Conservation (phyloP, 225 moss, liverwort and hornwort species). For the Thuidium tamariscinum region DNA sequence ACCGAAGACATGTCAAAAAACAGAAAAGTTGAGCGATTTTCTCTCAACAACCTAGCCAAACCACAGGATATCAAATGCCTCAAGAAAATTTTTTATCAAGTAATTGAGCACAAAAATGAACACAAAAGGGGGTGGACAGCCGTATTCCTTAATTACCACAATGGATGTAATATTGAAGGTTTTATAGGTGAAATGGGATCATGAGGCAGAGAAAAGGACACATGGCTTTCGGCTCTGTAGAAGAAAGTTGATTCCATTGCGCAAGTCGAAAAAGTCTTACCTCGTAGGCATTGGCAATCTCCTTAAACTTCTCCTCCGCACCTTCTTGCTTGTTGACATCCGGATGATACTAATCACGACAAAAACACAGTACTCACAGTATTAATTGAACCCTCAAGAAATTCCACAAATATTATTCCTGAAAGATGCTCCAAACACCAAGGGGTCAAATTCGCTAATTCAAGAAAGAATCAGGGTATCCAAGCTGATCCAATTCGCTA, state of each 20-base stretch:
- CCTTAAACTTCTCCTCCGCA: slow-evolving; percentile 61
- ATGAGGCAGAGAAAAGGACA: background rate
- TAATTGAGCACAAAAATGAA: background rate
- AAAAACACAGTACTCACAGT: background rate
- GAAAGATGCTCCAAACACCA: background rate
- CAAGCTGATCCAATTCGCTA: background rate
- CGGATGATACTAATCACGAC: slow-evolving; percentile 39
- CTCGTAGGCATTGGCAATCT: slow-evolving; percentile 58
- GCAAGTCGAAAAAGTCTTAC: background rate
- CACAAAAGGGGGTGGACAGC: background rate
- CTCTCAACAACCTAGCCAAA: background rate
- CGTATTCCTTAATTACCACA: background rate
- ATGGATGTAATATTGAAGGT: too few relatives aligned
- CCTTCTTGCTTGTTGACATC: slow-evolving; percentile 60
- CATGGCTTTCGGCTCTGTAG: background rate
- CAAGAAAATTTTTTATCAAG: background rate
- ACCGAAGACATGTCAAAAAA: background rate
- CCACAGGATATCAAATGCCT: background rate
- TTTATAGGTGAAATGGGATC: background rate
- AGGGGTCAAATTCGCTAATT: background rate
- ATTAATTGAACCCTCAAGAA: background rate
- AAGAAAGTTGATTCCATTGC: background rate
- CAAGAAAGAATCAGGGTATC: background rate
- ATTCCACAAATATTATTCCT: background rate
- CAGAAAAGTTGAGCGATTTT: background rate